These are phyloP conservation scores for Auriscalpium vulgare DNA, from an alignment of 768 basidiomycete genomes.

Conservation along the genomic window DNA sequence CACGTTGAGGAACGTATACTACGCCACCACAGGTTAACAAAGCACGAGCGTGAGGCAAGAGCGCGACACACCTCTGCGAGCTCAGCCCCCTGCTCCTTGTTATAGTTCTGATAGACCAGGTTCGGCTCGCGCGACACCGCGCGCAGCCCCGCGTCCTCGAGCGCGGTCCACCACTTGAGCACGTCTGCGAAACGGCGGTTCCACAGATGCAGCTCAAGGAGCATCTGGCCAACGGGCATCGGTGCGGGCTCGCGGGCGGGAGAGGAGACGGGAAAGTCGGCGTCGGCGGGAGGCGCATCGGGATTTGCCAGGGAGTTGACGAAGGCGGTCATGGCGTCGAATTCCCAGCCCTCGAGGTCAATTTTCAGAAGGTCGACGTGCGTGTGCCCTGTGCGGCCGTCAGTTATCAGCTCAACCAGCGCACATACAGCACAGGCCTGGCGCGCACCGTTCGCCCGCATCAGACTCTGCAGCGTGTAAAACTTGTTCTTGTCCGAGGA, in stretches of 20 bases:
- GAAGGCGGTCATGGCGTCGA: constrained; percentile 33
- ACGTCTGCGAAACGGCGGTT: constrained; percentile 18
- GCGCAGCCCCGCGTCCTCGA: constrained; percentile 39
- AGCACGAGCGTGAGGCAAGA: background rate
- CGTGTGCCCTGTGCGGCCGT: constrained; percentile 18
- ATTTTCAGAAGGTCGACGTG: constrained; percentile 37
- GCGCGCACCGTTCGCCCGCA: constrained; percentile 32
- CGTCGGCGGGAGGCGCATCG: constrained; percentile 21
- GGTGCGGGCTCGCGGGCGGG: background rate
- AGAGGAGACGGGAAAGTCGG: background rate
- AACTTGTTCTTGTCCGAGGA: constrained; percentile 24
- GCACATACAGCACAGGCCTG: constrained; percentile 4
- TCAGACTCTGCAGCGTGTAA: constrained; percentile 39
- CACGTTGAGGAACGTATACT: constrained; percentile 30
- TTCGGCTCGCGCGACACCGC: constrained; percentile 40
- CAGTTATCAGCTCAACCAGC: background rate
- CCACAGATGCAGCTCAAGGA: constrained; percentile 36
- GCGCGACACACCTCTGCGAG: constrained; percentile 24
- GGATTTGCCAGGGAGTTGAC: constrained; percentile 28
- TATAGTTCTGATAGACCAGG: constrained; percentile 24
- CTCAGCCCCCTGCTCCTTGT: constrained; percentile 18
- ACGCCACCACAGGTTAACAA: background rate
- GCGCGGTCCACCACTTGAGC: constrained; percentile 37
- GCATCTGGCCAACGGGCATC: constrained; percentile 37
- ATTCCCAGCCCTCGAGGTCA: constrained; percentile 43